These are phyloP conservation scores for Myriosclerotinia curreyana DNA, from an alignment of 2,329 filamentous ascomycete genomes.

Conservation along the genomic window DNA sequence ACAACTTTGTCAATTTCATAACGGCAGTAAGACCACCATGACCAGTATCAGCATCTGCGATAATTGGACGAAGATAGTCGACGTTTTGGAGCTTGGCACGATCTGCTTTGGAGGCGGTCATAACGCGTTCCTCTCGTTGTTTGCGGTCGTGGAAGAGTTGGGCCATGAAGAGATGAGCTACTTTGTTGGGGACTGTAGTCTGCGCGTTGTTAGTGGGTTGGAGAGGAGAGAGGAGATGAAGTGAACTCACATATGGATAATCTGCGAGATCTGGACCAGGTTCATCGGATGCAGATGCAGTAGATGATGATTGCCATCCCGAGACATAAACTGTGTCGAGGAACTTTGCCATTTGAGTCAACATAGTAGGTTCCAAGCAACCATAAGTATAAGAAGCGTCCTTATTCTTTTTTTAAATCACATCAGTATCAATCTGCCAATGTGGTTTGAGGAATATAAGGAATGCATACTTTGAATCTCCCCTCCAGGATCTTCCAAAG, in stretches of 20 bases:
- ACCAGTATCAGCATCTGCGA: conserved; percentile 95
- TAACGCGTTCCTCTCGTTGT: conserved; percentile 91
- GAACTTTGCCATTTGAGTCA: conserved; percentile 99
- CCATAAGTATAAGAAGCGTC: conserved; percentile 94
- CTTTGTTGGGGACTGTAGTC: conserved; percentile 98
- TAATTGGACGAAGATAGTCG: conserved; percentile 93
- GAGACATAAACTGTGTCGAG: conserved; percentile 98
- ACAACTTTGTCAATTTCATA: conserved; percentile 99
- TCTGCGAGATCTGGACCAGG: conserved; percentile 97
- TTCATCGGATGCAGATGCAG: conserved; percentile 90
- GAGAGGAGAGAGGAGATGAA: not conserved
- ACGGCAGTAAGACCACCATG: conserved; percentile 97
- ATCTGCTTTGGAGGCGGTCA: conserved; percentile 63
- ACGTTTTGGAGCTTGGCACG: conserved; percentile 73
- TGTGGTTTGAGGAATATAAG: not conserved
- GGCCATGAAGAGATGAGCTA: conserved; percentile 94
- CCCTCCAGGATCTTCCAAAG: conserved; percentile 85
- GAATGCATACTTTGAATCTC: conserved; percentile 67
- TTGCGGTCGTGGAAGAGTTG: conserved; percentile 99
- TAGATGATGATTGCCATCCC: conserved; percentile 97
- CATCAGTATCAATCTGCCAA: conserved; percentile 3
- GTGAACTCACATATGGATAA: conserved; percentile 74
- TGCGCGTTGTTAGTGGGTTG: conserved; percentile 40
- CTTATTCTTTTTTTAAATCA: conserved; percentile 54
- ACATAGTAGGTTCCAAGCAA: conserved; percentile 95